Percentiles rank a stretch among this genome's conserved stretches.
Evolutionary conservation across 176 grass and related monocot species (phyloP).

Genomic region (Musa troglodytarum): DNA sequence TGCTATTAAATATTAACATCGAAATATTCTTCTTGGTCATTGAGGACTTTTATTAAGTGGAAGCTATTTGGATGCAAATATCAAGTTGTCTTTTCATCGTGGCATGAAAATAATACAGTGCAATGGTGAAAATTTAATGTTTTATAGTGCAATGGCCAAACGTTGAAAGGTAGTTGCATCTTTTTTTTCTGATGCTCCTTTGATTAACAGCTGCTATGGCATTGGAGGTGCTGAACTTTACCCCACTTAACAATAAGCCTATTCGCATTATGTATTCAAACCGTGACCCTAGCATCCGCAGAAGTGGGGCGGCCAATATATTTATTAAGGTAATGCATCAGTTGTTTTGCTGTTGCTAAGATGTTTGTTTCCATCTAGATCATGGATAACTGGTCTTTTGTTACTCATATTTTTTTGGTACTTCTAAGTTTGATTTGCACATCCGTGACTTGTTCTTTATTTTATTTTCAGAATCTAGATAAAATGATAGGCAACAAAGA

Average conservation of each 20-base stretch:
- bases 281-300: constrained; percentile 59
- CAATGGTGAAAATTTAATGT: background rate
- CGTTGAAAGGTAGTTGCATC: background rate
- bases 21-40: background rate
- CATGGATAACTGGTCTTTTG: background rate
- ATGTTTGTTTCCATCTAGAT: background rate
- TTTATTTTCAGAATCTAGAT: constrained; percentile 56
- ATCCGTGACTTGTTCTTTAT: background rate
- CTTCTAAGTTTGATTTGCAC: no score
- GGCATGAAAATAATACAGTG: no score
- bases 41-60: background rate
- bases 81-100: background rate
- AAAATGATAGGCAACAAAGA: constrained; percentile 67
- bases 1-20: background rate
- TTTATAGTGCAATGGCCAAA: background rate
- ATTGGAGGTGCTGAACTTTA: constrained; percentile 56
- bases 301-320: constrained; percentile 62
- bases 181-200: background rate
- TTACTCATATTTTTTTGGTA: background rate
- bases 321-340: constrained; percentile 51
- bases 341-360: background rate
- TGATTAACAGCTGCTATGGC: constrained; percentile 37
- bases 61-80: background rate
- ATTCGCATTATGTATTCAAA: constrained; percentile 82
- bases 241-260: constrained; percentile 47